These are phyloP conservation scores for Apophysomyces trapeziformis DNA, from an alignment of 371 early-diverging fungal species.

Conservation along the genomic window DNA sequence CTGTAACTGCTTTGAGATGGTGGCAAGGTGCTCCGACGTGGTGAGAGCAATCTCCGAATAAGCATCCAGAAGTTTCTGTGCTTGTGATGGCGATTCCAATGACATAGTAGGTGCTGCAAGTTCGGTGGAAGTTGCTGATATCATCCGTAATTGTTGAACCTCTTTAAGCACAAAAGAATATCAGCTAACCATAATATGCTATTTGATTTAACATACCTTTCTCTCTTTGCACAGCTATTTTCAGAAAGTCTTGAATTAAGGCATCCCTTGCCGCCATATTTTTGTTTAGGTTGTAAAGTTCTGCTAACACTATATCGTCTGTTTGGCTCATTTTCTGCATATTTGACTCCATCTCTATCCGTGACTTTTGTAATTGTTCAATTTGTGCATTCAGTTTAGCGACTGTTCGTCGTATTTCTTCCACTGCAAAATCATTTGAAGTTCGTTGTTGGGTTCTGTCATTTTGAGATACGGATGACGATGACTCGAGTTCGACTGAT, in stretches of 20 bases:
- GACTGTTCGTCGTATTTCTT: constrained; percentile 30
- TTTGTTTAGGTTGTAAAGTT: constrained; percentile 60
- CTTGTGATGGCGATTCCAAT: constrained; percentile 66
- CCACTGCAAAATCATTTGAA: constrained; percentile 14
- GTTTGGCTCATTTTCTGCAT: constrained; percentile 51
- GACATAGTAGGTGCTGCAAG: constrained; percentile 47
- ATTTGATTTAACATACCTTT: constrained; percentile 15
- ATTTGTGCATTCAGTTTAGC: constrained; percentile 52
- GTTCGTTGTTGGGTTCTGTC: not conserved
- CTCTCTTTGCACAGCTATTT: constrained; percentile 38
- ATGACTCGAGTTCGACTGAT: constrained; percentile 12
- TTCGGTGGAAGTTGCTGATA: not conserved
- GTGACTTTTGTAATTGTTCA: constrained; percentile 41
- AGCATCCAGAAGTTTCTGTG: constrained; percentile 48
- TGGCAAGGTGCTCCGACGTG: constrained; percentile 27
- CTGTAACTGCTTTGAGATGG: constrained; percentile 3
- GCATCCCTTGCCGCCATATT: constrained; percentile 67
- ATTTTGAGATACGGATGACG: not conserved
- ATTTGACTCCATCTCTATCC: constrained; percentile 32
- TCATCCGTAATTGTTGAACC: not conserved
- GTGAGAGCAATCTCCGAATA: constrained; percentile 27
- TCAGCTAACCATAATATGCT: not conserved
- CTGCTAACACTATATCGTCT: constrained; percentile 60
- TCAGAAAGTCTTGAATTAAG: constrained; percentile 64
- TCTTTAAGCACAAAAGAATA: not conserved